A percentile compares a stretch with the other conserved stretches of the same genome.
Evolutionary conservation across 2,329 filamentous ascomycete genomes (phyloP).

Genomic region (Pseudogymnoascus sp.): DNA sequence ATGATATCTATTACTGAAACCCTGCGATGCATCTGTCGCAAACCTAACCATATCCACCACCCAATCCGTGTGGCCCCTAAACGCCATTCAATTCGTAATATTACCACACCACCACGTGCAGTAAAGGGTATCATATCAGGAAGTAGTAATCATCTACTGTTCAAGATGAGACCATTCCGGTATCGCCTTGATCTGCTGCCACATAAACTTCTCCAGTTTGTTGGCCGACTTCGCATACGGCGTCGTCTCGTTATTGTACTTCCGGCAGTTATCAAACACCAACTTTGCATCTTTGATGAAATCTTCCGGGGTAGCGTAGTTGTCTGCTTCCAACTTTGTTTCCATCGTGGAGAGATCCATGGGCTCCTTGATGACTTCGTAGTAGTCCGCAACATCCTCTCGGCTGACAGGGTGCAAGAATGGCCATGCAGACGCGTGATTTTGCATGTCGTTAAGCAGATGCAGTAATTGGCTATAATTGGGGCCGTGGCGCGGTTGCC

Average conservation of each 20-base stretch:
- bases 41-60: not conserved
- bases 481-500: conserved; percentile 88
- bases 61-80: not conserved
- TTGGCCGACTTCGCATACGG: conserved; percentile 93
- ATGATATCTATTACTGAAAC: not conserved
- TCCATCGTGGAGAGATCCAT: conserved; percentile 98
- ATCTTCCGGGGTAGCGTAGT: conserved; percentile 85
- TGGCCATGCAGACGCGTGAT: conserved; percentile 87
- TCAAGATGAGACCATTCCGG: conserved; percentile 71
- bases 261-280: conserved; percentile 88
- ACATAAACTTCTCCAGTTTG: conserved; percentile 91
- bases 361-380: conserved; percentile 94
- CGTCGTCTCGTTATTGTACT: conserved; percentile 93
- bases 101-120: conserved; percentile 2
- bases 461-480: conserved; percentile 93
- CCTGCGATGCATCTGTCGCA: not conserved
- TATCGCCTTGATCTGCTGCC: conserved; percentile 80
- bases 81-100: conserved; percentile 3
- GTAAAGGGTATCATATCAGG: conserved; percentile 1
- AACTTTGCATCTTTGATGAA: conserved; percentile 83
- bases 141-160: conserved; percentile 5
- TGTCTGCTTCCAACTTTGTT: conserved; percentile 83
- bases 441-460: conserved; percentile 89
- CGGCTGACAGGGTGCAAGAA: conserved; percentile 89
- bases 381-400: conserved; percentile 97